phyloP scores from a whole-genome alignment of 345 rosid genomes.

The Cardiospermum halicacabum region DNA sequence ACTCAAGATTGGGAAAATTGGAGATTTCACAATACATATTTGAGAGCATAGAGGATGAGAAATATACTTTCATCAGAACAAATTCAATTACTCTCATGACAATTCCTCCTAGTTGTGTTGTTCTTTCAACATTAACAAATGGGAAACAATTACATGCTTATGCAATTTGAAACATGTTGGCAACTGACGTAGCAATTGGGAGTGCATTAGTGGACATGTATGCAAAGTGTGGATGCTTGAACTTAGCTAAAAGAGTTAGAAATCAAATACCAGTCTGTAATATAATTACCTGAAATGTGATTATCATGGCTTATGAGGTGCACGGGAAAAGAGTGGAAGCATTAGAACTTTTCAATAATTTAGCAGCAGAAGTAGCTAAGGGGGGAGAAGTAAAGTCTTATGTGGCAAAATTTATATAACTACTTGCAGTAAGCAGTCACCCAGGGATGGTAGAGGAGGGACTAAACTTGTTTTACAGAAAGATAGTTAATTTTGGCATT shows the following conservation, averaged over 20 bases:
- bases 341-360: slow-evolving; percentile 46
- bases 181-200: slow-evolving; percentile 73
- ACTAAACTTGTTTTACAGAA: slow-evolving; percentile 52
- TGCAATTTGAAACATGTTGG: slow-evolving; percentile 63
- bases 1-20: slow-evolving; percentile 64
- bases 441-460: slow-evolving; percentile 83
- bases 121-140: slow-evolving; percentile 66
- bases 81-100: slow-evolving; percentile 86
- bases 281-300: slow-evolving; percentile 81
- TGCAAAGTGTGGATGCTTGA: slow-evolving; percentile 81
- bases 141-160: slow-evolving; percentile 91
- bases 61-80: slow-evolving; percentile 35
- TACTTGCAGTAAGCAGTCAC: slow-evolving; percentile 86
- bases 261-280: slow-evolving; percentile 60
- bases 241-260: slow-evolving; percentile 49
- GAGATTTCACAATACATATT: slow-evolving; percentile 54
- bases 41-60: slow-evolving; percentile 44
- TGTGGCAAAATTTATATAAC: slow-evolving; percentile 66
- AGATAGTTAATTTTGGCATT: slow-evolving; percentile 53
- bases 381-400: slow-evolving; percentile 49
- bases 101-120: slow-evolving; percentile 73
- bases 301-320: slow-evolving; percentile 93
- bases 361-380: slow-evolving; percentile 36
- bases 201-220: slow-evolving; percentile 93
- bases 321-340: slow-evolving; percentile 81